Evolutionary conservation across 2,329 filamentous ascomycete species (phyloP), one percentile per base, ranked within the genome.

Genomic region (Paecilomyces dactylethromorphus): DNA sequence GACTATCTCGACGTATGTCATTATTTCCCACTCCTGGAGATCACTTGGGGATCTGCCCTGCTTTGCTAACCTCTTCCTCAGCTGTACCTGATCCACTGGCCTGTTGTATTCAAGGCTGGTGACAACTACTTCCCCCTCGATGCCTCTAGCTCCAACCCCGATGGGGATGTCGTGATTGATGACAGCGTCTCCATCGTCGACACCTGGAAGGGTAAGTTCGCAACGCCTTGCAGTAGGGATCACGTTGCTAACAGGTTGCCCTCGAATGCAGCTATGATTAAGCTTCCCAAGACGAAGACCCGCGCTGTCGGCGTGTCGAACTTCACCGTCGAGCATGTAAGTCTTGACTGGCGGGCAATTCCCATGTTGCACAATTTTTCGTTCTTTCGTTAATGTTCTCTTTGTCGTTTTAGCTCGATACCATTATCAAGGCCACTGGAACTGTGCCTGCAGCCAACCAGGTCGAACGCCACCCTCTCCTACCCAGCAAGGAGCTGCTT

Each of bases 381-480:
- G 3, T 21, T 18, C 15, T 18, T 18, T n/a, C 18, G n/a, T n/a
- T 45, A 45, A 45, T 45, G 3, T 18, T 3, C 21, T 7, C 8
- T 18, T 39, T 18, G 2, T 18, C 26, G 26, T 45, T 12, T 5
- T 39, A 73, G 76, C 73, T 87, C 66, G 79, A 87, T 67, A 76
- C 78, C 55, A 68, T 87, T 66, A 80, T 84, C 71, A 78, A 81
- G 45, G 84, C 74, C 56, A 75, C 73, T n/a, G 73, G 72, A 50
- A 81, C 90, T 64, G 76, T 84, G 1, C 87, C 87, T 1, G 84
- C 84, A 1, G 81, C 82, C 64, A 89, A 89, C 73, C 87, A 89
- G 74, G 84, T 89, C 62, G 87, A 89, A 70, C 84, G 84, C 56
- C 86, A 89, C 70, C 85, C 87, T 1, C 87, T 87, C 66, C 78